Evolutionary conservation across 2,329 filamentous ascomycete genomes (phyloP).

Genomic region (Fusarium multiceps): DNA sequence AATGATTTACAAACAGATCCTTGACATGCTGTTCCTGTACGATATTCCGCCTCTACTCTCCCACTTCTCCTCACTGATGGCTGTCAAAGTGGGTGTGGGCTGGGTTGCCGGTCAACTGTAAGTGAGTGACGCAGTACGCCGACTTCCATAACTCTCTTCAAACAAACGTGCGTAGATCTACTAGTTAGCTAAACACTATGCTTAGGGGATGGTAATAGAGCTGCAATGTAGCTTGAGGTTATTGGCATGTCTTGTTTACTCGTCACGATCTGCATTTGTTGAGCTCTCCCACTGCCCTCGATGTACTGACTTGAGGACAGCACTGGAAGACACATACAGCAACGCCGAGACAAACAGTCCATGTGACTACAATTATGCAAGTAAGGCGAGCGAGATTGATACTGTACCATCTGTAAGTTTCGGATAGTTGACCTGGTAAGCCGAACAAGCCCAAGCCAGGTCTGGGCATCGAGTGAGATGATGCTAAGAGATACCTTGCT

Average conservation of each 20-base stretch:
- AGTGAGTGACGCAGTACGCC: slow-evolving; percentile 28
- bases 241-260: neutral
- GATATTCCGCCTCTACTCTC: slow-evolving; percentile 1
- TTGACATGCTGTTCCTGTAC: neutral
- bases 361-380: slow-evolving; percentile 3
- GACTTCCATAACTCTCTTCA: neutral
- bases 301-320: neutral
- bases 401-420: slow-evolving; percentile 3
- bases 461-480: slow-evolving; percentile 7
- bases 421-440: slow-evolving; percentile 8
- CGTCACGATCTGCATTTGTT: neutral
- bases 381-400: slow-evolving; percentile 31
- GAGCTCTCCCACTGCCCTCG: neutral
- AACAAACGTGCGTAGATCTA: neutral
- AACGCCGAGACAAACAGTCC: slow-evolving; percentile 5
- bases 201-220: neutral
- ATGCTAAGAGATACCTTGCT: slow-evolving; percentile 1
- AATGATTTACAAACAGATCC: slow-evolving; percentile 16
- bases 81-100: slow-evolving; percentile 18
- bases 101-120: slow-evolving; percentile 7
- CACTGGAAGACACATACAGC: neutral
- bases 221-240: neutral
- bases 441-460: slow-evolving; percentile 6
- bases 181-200: neutral
- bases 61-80: slow-evolving; percentile 15